Conservation (phyloP, 2,329 filamentous ascomycete species). For the Zasmidium angulare region DNA sequence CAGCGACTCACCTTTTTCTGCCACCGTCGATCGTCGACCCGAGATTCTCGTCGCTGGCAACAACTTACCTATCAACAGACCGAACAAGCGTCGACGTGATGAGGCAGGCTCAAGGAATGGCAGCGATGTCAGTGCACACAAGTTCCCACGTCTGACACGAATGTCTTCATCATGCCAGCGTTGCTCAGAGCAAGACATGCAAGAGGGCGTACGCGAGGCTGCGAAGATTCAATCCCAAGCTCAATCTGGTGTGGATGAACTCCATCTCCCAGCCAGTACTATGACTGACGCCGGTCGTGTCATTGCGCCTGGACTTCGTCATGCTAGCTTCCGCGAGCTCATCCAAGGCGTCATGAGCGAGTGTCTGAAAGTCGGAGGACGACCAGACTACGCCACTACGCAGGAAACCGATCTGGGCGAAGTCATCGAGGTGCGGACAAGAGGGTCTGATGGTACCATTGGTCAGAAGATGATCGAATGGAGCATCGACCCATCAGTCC, state of each 20-base stretch:
- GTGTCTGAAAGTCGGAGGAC: conserved; percentile 52
- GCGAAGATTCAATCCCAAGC: conserved; percentile 21
- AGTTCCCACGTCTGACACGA: conserved; percentile 11
- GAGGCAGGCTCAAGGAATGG: conserved; percentile 31
- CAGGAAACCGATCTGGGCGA: conserved; percentile 49
- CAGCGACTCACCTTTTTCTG: conserved; percentile 28
- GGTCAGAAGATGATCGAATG: conserved; percentile 52
- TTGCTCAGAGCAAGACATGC: conserved; percentile 21
- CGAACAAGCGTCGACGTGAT: conserved; percentile 46
- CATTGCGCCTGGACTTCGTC: conserved; percentile 48
- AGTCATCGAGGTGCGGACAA: conserved; percentile 48
- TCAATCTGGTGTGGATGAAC: conserved; percentile 13
- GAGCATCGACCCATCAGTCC: conserved; percentile 52
- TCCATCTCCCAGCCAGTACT: conserved; percentile 8
- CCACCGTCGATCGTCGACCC: conserved; percentile 37
- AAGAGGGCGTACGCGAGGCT: conserved; percentile 31
- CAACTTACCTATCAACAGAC: conserved; percentile 40
- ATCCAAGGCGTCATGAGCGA: conserved; percentile 55
- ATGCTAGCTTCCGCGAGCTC: conserved; percentile 50
- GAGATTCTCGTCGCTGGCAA: conserved; percentile 46
- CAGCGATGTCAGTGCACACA: conserved; percentile 29
- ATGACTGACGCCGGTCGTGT: conserved; percentile 27
- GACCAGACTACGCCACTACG: conserved; percentile 53
- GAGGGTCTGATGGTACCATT: conserved; percentile 44
- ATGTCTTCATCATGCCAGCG: conserved; percentile 13